phyloP scores from a whole-genome alignment of 495 filamentous ascomycete genomes.

The Aspergillus carlsbadensis region DNA sequence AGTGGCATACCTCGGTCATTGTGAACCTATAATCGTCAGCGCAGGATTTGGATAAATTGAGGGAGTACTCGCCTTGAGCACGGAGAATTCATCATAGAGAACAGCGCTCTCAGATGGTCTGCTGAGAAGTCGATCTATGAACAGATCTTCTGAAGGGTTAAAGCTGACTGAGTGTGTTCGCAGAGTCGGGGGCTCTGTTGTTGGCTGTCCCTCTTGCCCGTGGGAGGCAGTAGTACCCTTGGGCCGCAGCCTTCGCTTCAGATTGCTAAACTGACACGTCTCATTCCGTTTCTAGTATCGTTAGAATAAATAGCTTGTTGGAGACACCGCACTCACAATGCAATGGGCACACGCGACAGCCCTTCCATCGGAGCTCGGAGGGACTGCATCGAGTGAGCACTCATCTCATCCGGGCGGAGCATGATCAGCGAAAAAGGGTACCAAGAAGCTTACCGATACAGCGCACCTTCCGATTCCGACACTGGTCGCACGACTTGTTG shows the following conservation, averaged over 20 bases:
- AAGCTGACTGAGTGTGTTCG: too few species aligned
- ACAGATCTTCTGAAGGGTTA: neutral
- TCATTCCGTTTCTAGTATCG: slow-evolving; percentile 8
- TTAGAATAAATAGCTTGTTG: too few species aligned
- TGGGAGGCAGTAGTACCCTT: too few species aligned
- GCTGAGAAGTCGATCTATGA: slow-evolving; percentile 8
- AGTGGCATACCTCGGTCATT: slow-evolving; percentile 1
- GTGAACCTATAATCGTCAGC: neutral
- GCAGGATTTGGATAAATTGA: neutral
- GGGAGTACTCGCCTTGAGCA: neutral
- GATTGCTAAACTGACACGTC: slow-evolving; percentile 10
- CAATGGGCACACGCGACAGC: too few species aligned
- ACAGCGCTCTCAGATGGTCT: slow-evolving; percentile 1
- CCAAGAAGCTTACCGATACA: slow-evolving; percentile 6
- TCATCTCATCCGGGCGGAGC: neutral
- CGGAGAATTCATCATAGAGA: slow-evolving; percentile 10
- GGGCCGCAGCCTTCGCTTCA: neutral
- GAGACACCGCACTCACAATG: too few species aligned
- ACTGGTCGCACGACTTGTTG: slow-evolving; percentile 13
- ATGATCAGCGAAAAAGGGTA: neutral
- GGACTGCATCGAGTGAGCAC: neutral
- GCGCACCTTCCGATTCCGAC: slow-evolving; percentile 11
- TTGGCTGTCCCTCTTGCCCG: too few species aligned
- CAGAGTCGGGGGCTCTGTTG: too few species aligned
- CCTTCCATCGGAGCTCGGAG: neutral